Evolutionary conservation across 2,329 filamentous ascomycete species (phyloP), one percentile per base, ranked within the genome.

Genomic region (Penicillium sp.): DNA sequence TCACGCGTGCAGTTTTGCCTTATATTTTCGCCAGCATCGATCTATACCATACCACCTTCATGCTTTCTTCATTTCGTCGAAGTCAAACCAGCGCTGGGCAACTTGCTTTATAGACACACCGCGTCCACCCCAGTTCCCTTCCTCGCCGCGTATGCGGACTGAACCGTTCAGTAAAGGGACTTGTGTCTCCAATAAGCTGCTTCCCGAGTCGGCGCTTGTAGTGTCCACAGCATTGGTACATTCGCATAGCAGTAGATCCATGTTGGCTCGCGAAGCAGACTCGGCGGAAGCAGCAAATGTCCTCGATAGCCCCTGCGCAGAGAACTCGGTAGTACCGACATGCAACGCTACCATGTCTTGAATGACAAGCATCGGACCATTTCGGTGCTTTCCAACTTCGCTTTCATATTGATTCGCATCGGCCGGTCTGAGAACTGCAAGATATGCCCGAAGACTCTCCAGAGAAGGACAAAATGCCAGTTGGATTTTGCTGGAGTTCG

Each of bases 391-490:
- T 42, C 58, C 47, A 5, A 45, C 3, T 37, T 38, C 35, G 3
- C 39, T 4, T 15, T 28, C 38, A 47, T 15, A 8, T 10, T 2
- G 17, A 2, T 20, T 49, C 6, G 49, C 45, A 34, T 28, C 41
- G 34, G 39, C 52, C 12, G 47, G 42, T 28, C 17, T 48, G 37
- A 86, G 83, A 54, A 85, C 81, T 43, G 89, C 81, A 17, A 97
- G 81, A 69, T 89, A 91, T 38, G 91, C 91, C 55, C 91, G 88
- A 6, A 96, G 84, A 73, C 90, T 88, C 22, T 90, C 87, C 55
- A 95, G 83, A 2, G 89, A 91, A 0, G 91, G 87, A 56, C 87
- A 84, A 76, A 96, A 97, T 38, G 86, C 78, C 8, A 93, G 75
- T 56, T 85, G 86, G 63, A 96, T 83, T 67, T 88, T 86, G 34